These are phyloP conservation scores for Kodamaea sp. DNA, from an alignment of 1,139 yeast species.

Conservation along the genomic window DNA sequence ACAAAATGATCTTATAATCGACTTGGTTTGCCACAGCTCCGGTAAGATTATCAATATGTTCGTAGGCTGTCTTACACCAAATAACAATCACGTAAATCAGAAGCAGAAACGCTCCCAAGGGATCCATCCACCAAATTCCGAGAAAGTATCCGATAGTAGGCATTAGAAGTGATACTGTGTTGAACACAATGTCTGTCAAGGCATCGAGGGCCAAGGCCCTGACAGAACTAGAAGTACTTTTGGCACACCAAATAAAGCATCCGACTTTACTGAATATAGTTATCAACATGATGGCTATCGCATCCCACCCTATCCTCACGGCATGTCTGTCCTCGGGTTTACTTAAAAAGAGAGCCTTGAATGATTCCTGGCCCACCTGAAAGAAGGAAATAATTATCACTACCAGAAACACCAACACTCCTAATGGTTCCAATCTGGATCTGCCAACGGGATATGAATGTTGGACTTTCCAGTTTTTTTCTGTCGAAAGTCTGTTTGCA, in stretches of 20 bases:
- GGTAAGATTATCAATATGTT: conserved; percentile 71
- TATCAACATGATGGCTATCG: conserved; percentile 59
- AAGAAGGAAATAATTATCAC: conserved; percentile 70
- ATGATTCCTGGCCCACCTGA: conserved; percentile 71
- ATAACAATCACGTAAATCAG: conserved; percentile 63
- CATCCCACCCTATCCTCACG: conserved; percentile 54
- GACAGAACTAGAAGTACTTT: conserved; percentile 66
- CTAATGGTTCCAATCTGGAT: conserved; percentile 73
- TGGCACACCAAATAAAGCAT: conserved; percentile 67
- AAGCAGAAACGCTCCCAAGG: conserved; percentile 66
- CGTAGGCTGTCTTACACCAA: conserved; percentile 67
- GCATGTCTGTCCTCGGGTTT: conserved; percentile 33
- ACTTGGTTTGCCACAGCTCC: conserved; percentile 69
- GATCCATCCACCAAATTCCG: conserved; percentile 70
- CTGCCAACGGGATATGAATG: conserved; percentile 68
- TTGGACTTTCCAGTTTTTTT: conserved; percentile 51
- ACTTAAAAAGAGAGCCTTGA: conserved; percentile 34
- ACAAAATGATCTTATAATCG: conserved; percentile 67
- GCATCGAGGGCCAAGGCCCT: conserved; percentile 86
- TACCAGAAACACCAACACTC: conserved; percentile 71
- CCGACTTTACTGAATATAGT: conserved; percentile 63
- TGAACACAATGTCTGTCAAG: conserved; percentile 69
- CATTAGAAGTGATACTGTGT: conserved; percentile 64
- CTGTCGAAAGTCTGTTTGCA: conserved; percentile 60
- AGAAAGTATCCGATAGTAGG: conserved; percentile 60